Evolutionary conservation across 352 stramenopile species (phyloP).

Genomic region (Elongisporangium anandrum): DNA sequence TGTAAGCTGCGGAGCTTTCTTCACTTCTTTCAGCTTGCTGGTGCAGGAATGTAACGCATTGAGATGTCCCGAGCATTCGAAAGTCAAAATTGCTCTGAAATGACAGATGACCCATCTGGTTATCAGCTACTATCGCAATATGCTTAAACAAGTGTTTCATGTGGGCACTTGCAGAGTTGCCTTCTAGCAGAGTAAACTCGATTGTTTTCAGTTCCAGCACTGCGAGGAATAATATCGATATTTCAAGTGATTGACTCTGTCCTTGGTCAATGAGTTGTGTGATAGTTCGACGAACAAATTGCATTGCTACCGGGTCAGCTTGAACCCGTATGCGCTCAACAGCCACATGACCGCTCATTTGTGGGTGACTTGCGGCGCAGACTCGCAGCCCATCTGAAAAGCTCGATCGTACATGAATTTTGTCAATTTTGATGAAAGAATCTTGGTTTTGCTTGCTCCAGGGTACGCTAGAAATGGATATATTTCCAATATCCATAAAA

Average conservation of each 20-base stretch:
- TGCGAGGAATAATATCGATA: constrained; percentile 33
- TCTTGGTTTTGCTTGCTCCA: constrained; percentile 11
- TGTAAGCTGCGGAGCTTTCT: constrained; percentile 7
- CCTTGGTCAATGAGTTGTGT: neutral
- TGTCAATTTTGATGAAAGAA: constrained; percentile 32
- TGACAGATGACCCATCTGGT: constrained; percentile 43
- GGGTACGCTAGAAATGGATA: constrained; percentile 10
- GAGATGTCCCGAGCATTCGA: constrained; percentile 20
- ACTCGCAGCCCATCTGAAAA: constrained; percentile 49
- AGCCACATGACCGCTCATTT: constrained; percentile 35
- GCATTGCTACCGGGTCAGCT: constrained; percentile 21
- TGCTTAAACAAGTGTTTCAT: constrained; percentile 55
- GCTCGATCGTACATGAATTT: constrained; percentile 29
- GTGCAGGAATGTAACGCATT: neutral
- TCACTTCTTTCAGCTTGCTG: neutral
- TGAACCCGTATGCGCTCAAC: constrained; percentile 47
- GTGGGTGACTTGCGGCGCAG: constrained; percentile 38
- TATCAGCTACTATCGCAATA: constrained; percentile 49
- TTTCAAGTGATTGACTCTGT: neutral
- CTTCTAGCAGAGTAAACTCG: constrained; percentile 42
- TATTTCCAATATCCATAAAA: constrained; percentile 36
- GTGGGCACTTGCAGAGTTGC: constrained; percentile 2
- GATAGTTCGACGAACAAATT: constrained; percentile 7
- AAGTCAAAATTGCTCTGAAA: constrained; percentile 58
- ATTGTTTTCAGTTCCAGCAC: constrained; percentile 50